These are phyloP conservation scores for Conticribra guillardii DNA, from an alignment of 108 stramenopile genomes.

Conservation along the genomic window DNA sequence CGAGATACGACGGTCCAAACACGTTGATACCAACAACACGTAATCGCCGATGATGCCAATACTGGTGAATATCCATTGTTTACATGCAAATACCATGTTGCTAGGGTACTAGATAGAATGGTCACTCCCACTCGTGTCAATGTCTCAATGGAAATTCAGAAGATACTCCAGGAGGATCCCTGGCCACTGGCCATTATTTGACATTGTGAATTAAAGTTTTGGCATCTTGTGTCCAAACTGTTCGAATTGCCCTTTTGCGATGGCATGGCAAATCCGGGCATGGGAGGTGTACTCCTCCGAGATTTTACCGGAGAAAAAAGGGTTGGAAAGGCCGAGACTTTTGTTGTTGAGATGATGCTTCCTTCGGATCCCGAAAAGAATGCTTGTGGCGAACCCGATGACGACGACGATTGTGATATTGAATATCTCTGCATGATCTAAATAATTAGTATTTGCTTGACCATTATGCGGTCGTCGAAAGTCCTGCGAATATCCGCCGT, in stretches of 20 bases:
- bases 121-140: conserved; percentile 35
- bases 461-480: too few species aligned
- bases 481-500: too few species aligned
- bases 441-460: too few species aligned
- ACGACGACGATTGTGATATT: neutral
- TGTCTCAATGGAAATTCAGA: conserved; percentile 44
- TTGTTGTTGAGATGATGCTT: neutral
- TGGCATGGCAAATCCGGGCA: neutral
- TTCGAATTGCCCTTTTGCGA: conserved; percentile 10
- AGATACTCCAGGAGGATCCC: conserved; percentile 28
- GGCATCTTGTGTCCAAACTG: too few species aligned
- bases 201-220: conserved; percentile 15
- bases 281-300: conserved; percentile 7
- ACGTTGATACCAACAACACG: conserved; percentile 48
- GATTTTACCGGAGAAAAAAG: neutral
- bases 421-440: too few species aligned
- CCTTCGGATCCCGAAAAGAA: conserved; percentile 19
- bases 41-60: conserved; percentile 51
- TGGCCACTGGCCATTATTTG: conserved; percentile 16
- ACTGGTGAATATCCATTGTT: conserved; percentile 48
- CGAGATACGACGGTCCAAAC: conserved; percentile 47
- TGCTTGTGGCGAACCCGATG: neutral
- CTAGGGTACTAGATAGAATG: conserved; percentile 32
- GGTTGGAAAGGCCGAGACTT: conserved; percentile 15
- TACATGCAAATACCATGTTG: conserved; percentile 55